Evolutionary conservation across 495 filamentous ascomycete genomes (phyloP).

Genomic region (Friedmanniomyces simplex): DNA sequence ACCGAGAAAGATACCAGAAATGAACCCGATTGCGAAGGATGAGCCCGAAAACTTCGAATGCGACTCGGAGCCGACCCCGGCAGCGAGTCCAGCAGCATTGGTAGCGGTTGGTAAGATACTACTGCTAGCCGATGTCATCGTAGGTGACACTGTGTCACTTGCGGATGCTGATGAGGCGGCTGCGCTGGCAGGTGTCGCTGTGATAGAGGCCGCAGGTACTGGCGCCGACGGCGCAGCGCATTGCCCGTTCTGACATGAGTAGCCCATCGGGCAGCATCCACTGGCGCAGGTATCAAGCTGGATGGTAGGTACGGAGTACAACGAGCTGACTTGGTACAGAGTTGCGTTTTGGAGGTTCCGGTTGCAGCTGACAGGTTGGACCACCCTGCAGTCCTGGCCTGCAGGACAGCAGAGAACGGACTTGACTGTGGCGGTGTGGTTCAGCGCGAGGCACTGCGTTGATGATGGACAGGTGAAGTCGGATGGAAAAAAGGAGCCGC

Average conservation of each 20-base stretch:
- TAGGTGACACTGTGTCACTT: background rate
- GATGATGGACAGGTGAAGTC: slow-evolving; percentile 65
- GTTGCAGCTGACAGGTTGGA: slow-evolving; percentile 64
- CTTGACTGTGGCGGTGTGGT: slow-evolving; percentile 39
- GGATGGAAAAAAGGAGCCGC: slow-evolving; percentile 43
- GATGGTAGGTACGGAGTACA: slow-evolving; percentile 40
- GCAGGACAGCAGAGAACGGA: slow-evolving; percentile 71
- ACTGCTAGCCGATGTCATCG: background rate
- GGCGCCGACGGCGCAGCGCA: slow-evolving; percentile 31
- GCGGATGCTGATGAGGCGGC: background rate
- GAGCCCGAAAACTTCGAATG: slow-evolving; percentile 36
- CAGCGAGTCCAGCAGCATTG: slow-evolving; percentile 6
- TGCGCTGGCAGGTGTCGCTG: background rate
- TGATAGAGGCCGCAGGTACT: background rate
- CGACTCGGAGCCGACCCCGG: background rate
- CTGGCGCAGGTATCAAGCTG: slow-evolving; percentile 22
- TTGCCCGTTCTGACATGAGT: slow-evolving; percentile 46
- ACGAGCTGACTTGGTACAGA: slow-evolving; percentile 45
- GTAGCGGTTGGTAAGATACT: slow-evolving; percentile 18
- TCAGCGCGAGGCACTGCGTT: slow-evolving; percentile 55
- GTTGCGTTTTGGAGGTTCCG: slow-evolving; percentile 54
- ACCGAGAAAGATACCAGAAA: slow-evolving; percentile 50
- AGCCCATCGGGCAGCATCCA: slow-evolving; percentile 70
- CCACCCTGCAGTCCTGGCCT: slow-evolving; percentile 50
- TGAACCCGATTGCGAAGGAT: slow-evolving; percentile 52